A percentile compares a stretch with the other conserved stretches of the same genome.
phyloP scores from a whole-genome alignment of 371 early-diverging fungal genomes.

The Vairimorpha apis region DNA sequence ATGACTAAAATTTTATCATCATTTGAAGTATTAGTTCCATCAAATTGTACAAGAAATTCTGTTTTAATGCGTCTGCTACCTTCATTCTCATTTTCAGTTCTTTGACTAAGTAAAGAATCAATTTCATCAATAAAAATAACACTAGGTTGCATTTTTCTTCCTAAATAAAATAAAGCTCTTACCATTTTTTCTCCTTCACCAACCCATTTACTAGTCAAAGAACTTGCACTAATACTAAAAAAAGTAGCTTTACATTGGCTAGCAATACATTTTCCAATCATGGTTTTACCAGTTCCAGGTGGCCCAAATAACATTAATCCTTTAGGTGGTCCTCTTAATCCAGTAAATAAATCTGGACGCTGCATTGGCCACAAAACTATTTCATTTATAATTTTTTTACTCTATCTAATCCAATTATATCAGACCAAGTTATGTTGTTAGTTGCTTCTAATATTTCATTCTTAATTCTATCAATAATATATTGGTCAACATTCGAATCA shows the following conservation, averaged over 20 bases:
- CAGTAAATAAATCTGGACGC: constrained; percentile 74
- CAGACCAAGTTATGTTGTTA: constrained; percentile 67
- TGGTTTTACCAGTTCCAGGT: constrained; percentile 77
- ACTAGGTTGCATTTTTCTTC: constrained; percentile 73
- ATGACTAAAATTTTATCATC: constrained; percentile 74
- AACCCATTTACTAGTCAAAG: constrained; percentile 83
- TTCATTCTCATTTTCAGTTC: constrained; percentile 79
- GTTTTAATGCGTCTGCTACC: constrained; percentile 78
- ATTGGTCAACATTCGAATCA: constrained; percentile 31
- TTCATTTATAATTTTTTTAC: constrained; percentile 75
- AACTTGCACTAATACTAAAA: constrained; percentile 75
- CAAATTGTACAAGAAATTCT: constrained; percentile 72
- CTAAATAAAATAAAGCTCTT: constrained; percentile 79
- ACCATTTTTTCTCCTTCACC: constrained; percentile 92
- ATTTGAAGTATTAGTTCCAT: constrained; percentile 70
- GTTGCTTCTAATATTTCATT: constrained; percentile 53
- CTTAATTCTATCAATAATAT: constrained; percentile 51
- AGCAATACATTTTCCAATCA: constrained; percentile 83
- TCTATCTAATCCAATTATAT: constrained; percentile 78
- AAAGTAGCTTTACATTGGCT: constrained; percentile 81
- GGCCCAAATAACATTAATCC: constrained; percentile 66
- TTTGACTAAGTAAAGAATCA: constrained; percentile 77
- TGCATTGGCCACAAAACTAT: constrained; percentile 75
- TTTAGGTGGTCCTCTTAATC: constrained; percentile 75
- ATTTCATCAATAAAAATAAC: constrained; percentile 82